These are phyloP conservation scores for Schizophyllum amplum DNA, from an alignment of 1,284 basidiomycete genomes.

Conservation along the genomic window DNA sequence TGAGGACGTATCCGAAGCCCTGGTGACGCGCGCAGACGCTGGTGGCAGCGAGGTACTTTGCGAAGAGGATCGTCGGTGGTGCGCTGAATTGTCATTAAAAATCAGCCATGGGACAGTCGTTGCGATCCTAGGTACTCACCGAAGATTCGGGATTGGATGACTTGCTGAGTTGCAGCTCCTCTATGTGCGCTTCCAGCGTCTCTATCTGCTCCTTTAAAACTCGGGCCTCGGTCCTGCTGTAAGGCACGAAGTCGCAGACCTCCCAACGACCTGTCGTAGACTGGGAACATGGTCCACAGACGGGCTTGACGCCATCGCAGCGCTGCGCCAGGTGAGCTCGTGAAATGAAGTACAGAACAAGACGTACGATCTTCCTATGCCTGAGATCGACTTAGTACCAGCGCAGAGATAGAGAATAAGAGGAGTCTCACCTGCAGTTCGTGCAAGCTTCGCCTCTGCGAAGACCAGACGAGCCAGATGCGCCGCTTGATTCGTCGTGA, in stretches of 20 bases:
- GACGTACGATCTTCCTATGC: neutral
- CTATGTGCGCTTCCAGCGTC: neutral
- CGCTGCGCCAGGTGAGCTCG: neutral
- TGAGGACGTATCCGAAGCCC: no score
- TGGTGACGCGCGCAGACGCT: no score
- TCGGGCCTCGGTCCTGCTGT: neutral
- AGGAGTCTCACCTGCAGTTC: neutral
- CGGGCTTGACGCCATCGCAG: neutral
- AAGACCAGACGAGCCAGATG: neutral
- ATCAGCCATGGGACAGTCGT: neutral
- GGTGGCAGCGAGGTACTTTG: neutral
- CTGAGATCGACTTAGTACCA: neutral
- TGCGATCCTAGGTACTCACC: neutral
- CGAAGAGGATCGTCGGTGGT: neutral
- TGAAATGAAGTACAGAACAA: neutral
- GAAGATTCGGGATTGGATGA: neutral
- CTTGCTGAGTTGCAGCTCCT: neutral
- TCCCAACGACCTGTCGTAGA: neutral
- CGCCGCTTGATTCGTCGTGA: neutral
- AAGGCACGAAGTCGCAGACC: neutral
- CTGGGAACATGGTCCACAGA: neutral
- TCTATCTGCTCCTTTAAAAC: neutral
- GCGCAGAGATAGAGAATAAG: neutral
- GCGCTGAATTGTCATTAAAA: neutral
- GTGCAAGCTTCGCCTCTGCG: neutral